These are phyloP conservation scores for Aspergillus fischeri DNA, from an alignment of 2,329 filamentous ascomycete species.

Conservation along the genomic window DNA sequence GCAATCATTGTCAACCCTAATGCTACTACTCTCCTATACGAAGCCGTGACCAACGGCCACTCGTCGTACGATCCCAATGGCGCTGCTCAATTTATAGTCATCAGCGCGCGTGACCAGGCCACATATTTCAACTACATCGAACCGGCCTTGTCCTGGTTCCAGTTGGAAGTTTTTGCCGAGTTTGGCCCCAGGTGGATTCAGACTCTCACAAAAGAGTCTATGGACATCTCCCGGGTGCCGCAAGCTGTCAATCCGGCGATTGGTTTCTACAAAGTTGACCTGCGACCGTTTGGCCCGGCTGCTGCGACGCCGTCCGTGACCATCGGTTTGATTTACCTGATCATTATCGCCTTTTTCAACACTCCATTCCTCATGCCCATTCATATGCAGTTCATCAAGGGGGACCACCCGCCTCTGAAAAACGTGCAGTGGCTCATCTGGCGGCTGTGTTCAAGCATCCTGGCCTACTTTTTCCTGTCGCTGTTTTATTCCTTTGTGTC, in stretches of 20 bases:
- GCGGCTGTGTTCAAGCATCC: slow-evolving; percentile 54
- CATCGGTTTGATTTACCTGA: slow-evolving; percentile 63
- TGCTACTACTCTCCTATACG: slow-evolving; percentile 55
- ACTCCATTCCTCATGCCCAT: slow-evolving; percentile 63
- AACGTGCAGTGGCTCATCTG: slow-evolving; percentile 57
- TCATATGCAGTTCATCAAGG: slow-evolving; percentile 56
- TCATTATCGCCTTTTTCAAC: slow-evolving; percentile 64
- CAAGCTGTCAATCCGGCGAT: slow-evolving; percentile 55
- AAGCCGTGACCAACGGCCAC: slow-evolving; percentile 54
- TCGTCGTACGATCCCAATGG: slow-evolving; percentile 57
- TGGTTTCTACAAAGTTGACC: slow-evolving; percentile 53
- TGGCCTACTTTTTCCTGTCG: slow-evolving; percentile 58
- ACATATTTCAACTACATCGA: slow-evolving; percentile 52
- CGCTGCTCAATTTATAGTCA: slow-evolving; percentile 54
- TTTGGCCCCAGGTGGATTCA: slow-evolving; percentile 46
- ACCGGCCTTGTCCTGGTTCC: slow-evolving; percentile 49
- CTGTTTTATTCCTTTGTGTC: slow-evolving; percentile 62
- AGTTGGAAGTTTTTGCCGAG: slow-evolving; percentile 42
- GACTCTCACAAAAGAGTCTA: slow-evolving; percentile 28
- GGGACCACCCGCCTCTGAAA: slow-evolving; percentile 53
- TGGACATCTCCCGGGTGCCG: slow-evolving; percentile 46
- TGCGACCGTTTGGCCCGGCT: slow-evolving; percentile 57
- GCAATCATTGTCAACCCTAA: slow-evolving; percentile 62
- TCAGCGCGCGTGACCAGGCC: slow-evolving; percentile 54
- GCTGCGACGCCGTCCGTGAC: slow-evolving; percentile 55